A percentile compares a stretch with the other conserved stretches of the same genome.
These are phyloP conservation scores for Yarrowia porcina DNA, from an alignment of 805 yeast species.

Conservation along the genomic window DNA sequence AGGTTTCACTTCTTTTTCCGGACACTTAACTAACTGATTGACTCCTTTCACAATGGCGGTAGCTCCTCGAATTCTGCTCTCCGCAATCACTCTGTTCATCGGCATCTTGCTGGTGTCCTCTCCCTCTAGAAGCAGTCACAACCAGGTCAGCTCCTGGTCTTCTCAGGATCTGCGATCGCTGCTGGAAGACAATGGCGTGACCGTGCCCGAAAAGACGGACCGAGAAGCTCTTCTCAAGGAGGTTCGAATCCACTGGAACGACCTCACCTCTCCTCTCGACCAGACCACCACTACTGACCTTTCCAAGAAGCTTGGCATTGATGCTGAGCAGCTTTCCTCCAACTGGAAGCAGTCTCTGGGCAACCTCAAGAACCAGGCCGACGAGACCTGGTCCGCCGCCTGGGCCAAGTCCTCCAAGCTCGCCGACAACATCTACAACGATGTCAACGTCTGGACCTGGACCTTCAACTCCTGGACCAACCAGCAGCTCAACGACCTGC, in stretches of 20 bases:
- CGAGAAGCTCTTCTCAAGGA: slow-evolving; percentile 19
- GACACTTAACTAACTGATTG: background rate
- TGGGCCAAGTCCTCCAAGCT: slow-evolving; percentile 24
- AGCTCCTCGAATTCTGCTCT: slow-evolving; percentile 23
- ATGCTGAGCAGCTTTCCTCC: slow-evolving; percentile 6
- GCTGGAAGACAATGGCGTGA: slow-evolving; percentile 20
- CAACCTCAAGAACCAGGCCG: slow-evolving; percentile 19
- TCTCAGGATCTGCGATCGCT: slow-evolving; percentile 14
- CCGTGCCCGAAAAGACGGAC: slow-evolving; percentile 5
- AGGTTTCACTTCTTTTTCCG: background rate
- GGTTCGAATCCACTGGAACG: slow-evolving; percentile 25
- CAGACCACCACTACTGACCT: background rate
- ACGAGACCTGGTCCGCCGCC: slow-evolving; percentile 23
- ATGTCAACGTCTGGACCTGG: slow-evolving; percentile 14
- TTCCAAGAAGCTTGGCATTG: slow-evolving; percentile 8
- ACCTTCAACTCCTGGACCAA: slow-evolving; percentile 21
- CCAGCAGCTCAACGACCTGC: slow-evolving; percentile 13
- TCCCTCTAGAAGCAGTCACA: background rate
- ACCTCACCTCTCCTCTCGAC: slow-evolving; percentile 25
- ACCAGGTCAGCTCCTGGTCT: slow-evolving; percentile 20
- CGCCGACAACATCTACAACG: slow-evolving; percentile 20
- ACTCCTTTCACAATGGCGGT: slow-evolving; percentile 18
- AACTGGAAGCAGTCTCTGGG: slow-evolving; percentile 19
- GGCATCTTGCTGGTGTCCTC: slow-evolving; percentile 24
- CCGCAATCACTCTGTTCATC: slow-evolving; percentile 21